Base-by-base conservation (phyloP, 805 yeast species). In the Candida railenensis region DNA sequence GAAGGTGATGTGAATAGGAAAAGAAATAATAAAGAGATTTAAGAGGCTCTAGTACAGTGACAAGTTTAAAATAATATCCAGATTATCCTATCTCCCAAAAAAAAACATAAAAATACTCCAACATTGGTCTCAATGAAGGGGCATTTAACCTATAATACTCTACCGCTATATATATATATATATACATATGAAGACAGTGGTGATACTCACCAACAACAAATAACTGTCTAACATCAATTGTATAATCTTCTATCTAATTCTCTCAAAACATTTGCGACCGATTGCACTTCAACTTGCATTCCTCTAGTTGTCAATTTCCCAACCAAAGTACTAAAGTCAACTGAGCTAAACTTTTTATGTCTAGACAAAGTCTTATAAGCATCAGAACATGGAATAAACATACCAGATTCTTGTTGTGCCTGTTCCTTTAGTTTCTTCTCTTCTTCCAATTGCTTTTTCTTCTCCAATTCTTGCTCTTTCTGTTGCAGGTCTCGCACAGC, bases 281-380 rank as follows among this genome's bases (percentile, higher is more conserved):
- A 81, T 57, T 85, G 89, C n/a, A 87, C 96, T 58, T 90, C 97
- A 40, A 90, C 96, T 57, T 85, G 89, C 85, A 87, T 87, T 2
- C 96, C 96, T 51, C 86, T 73, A 1, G 95, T 87, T 25, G 85
- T 81, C 53, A 89, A 74, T 55, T 85, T 81, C 12, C 87, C 87
- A 3, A 89, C 90, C 50, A 89, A 70, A 2, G 83, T 79, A 45
- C 86, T 80, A 58, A 89, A 81, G 51, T 88, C 94, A 16, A 85
- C 88, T 5, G 80, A 72, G 48, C 80, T 77, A 66, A 89, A 89
- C 54, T 83, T 81, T 57, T 85, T 85, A 63, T 89, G 96, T 47
- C 96, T 73, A 28, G 91, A 82, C 43, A 91, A 75, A 2, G 96
- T 88, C 65, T 84, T 86, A 67, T 89, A 90, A 0, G 97, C 96